These are phyloP conservation scores for Bassia scoparia DNA, from an alignment of 148 eudicot species.

Conservation along the genomic window DNA sequence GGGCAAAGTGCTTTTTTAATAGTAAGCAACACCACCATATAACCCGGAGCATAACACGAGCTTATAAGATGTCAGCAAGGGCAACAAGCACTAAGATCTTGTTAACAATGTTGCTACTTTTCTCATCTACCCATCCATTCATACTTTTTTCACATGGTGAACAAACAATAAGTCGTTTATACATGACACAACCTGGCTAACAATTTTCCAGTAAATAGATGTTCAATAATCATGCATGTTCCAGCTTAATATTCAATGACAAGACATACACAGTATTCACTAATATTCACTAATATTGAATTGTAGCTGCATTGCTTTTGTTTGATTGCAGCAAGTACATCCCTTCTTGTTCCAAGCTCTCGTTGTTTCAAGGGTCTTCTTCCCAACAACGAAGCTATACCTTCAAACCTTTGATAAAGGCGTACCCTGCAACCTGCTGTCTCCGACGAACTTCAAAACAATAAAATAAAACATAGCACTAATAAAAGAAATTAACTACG, in stretches of 20 bases:
- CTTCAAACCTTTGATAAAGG: conserved; percentile 80
- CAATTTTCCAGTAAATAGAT: too few relatives aligned
- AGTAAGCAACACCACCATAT: neutral
- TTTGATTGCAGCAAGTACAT: conserved; percentile 85
- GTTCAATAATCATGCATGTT: neutral
- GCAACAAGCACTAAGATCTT: conserved; percentile 2
- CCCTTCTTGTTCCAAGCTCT: conserved; percentile 84
- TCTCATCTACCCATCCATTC: neutral
- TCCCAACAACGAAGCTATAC: conserved; percentile 98
- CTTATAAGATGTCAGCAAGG: neutral
- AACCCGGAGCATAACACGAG: neutral
- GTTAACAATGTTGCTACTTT: neutral
- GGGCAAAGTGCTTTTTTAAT: neutral
- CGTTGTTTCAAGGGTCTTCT: conserved; percentile 92
- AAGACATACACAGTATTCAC: neutral
- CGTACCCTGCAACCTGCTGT: conserved; percentile 91
- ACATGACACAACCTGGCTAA: neutral
- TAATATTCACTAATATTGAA: too few relatives aligned
- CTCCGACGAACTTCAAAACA: conserved; percentile 71
- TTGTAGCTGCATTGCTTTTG: conserved; percentile 81
- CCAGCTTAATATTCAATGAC: neutral
- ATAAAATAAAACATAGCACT: neutral
- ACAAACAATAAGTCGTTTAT: neutral
- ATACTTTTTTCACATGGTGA: neutral
- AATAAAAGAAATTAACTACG: neutral